Evolutionary conservation across 148 eudicot genomes (phyloP).

Genomic region (Beta vulgaris): DNA sequence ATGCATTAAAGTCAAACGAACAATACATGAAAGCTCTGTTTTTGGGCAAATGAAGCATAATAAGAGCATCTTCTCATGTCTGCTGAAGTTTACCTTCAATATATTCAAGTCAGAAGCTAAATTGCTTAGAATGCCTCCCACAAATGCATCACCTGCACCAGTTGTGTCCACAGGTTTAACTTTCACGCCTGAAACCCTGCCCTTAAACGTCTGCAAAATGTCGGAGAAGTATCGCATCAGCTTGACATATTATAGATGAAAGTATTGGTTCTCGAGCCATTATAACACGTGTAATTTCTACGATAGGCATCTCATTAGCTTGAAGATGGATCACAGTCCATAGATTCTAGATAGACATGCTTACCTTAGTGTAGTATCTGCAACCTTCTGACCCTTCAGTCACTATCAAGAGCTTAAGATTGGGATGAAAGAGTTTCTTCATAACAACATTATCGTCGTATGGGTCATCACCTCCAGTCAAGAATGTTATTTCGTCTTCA

Average conservation of each 20-base stretch:
- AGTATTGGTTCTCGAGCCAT: background rate
- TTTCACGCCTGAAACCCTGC: constrained; percentile 58
- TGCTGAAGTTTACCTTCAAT: constrained; percentile 42
- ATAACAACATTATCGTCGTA: constrained; percentile 67
- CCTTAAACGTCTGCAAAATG: constrained; percentile 59
- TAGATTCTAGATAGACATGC: background rate
- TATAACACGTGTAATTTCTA: background rate
- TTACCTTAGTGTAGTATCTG: constrained; percentile 76
- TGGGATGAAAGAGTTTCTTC: constrained; percentile 73
- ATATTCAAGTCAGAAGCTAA: constrained; percentile 60
- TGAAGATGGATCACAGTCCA: background rate
- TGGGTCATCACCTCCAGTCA: constrained; percentile 75
- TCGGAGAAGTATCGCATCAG: background rate
- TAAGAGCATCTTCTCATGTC: background rate
- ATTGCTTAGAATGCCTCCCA: constrained; percentile 57
- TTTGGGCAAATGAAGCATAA: constrained; percentile 11
- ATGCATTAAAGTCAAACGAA: background rate
- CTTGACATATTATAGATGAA: background rate
- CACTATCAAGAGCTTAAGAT: constrained; percentile 73
- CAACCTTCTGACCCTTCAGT: constrained; percentile 85
- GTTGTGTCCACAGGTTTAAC: constrained; percentile 83
- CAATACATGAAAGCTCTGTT: background rate
- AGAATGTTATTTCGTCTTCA: constrained; percentile 82
- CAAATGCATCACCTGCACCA: constrained; percentile 96
- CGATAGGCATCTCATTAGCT: background rate